These are phyloP conservation scores for Penstemon barbatus DNA, from an alignment of 257 asterid species.

Conservation along the genomic window DNA sequence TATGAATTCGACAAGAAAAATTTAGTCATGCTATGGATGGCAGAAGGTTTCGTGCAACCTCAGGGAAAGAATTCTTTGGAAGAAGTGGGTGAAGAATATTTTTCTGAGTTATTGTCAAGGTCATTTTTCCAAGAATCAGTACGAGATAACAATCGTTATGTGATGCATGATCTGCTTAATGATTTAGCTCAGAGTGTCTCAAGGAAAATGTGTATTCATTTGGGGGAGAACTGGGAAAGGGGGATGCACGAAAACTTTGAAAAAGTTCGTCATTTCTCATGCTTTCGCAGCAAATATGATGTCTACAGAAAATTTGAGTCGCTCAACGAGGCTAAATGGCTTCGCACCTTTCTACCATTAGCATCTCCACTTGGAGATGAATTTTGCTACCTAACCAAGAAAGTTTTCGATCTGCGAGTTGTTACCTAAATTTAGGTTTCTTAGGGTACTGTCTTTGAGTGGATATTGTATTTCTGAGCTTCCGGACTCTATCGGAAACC, in stretches of 20 bases:
- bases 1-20: slow-evolving; percentile 43
- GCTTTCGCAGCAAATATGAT: slow-evolving; percentile 48
- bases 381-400: slow-evolving; percentile 41
- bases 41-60: slow-evolving; percentile 50
- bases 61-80: slow-evolving; percentile 32
- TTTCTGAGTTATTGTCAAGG: slow-evolving; percentile 43
- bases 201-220: slow-evolving; percentile 36
- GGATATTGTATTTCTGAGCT: slow-evolving; percentile 45
- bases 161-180: slow-evolving; percentile 50
- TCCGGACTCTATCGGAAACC: slow-evolving; percentile 44
- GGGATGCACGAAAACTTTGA: slow-evolving; percentile 26
- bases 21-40: slow-evolving; percentile 54
- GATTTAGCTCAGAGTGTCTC: slow-evolving; percentile 51
- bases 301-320: slow-evolving; percentile 50
- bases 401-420: slow-evolving; percentile 39
- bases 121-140: slow-evolving; percentile 46
- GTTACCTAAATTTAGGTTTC: slow-evolving; percentile 43
- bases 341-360: slow-evolving; percentile 45
- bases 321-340: slow-evolving; percentile 35
- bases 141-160: slow-evolving; percentile 32
- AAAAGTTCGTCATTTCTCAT: slow-evolving; percentile 46
- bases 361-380: slow-evolving; percentile 38
- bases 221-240: slow-evolving; percentile 40
- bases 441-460: slow-evolving; percentile 42
- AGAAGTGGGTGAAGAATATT: slow-evolving; percentile 42